Base-by-base conservation (phyloP, 306 rosid genomes). In the Calophaca sinica region DNA sequence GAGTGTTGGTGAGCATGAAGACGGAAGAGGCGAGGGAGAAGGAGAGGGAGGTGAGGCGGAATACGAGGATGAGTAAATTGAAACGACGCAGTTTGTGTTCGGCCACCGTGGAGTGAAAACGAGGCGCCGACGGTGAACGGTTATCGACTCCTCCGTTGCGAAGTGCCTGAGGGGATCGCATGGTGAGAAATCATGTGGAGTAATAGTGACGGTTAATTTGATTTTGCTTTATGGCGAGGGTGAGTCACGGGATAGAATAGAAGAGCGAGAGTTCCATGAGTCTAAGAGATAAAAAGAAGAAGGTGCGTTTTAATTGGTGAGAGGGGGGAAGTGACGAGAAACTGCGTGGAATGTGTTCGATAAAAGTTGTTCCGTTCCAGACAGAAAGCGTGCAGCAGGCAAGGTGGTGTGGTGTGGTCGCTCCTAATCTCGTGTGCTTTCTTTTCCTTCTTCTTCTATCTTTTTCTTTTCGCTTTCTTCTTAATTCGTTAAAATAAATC, bases 1-100 rank as follows among this genome's bases (percentile, higher is more conserved):
- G 96, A 45, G 89, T 69, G 83, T 87, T 81, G 74, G 99, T 84
- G 87, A 94, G 88, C 97, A 94, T 86, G 93, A 94, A 94, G 55
- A 90, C 70, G 73, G 88, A 85, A 70, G 99, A 77, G 29, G 96
- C 87, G 5, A 91, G 83, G 63, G 96, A 88, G 86, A 89, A 94
- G 72, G 89, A 88, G 85, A 94, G 92, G 75, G 96, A 78, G 81
- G 80, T 68, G 62, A 90, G 78, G 28, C 99, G 96, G 79, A 94
- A 92, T 36, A 87, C 75, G 82, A 94, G 88, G 73, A 90, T 79
- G 71, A 94, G 92, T 11, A 72, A 85, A 77, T 92, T 94, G 88
- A 94, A 87, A 51, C 97, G 97, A 26, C 91, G 89, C 15, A 91
- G 97, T 80, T 94, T 94, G 69, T 86, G 96, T 31, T 87, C 93